Evolutionary conservation across 2,329 filamentous ascomycete species (phyloP), one percentile per base, ranked within the genome.

Genomic region (Penicillium sp.): DNA sequence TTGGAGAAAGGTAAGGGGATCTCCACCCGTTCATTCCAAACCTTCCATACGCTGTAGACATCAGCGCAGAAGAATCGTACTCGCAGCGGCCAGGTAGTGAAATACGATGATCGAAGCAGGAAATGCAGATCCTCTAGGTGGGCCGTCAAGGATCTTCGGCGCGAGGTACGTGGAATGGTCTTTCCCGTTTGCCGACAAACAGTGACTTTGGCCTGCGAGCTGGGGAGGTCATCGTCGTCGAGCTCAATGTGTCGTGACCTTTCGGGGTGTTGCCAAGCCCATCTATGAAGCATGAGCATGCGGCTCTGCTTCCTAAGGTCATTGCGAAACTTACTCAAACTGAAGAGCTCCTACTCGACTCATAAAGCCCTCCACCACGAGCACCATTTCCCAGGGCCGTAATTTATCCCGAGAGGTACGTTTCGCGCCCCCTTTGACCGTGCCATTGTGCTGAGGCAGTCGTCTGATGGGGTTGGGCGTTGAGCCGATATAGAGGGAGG

Each of bases 381-480:
- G 85, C 2, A 89, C 82, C 88, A 96, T 95, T 67, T 95, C 89
- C 91, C 94, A 97, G 0, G 94, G 94, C 38, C 90, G 81, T 55
- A 92, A 73, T 4, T 73, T 84, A 42, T 76, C 72, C 46, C 82
- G 80, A 10, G 87, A 82, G 0, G 94, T 99, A 42, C 86, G 81
- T 27, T 79, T 83, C 27, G 94, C 94, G 31, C 94, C 94, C 46
- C 94, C 94, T 66, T 84, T 88, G 28, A 80, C 80, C 44, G 85
- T 76, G 46, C 94, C 94, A 80, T 99, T 99, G 74, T 99, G 94
- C 70, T 97, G 94, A 55, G 84, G 85, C 22, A 97, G 79, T 13
- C 94, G 88, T 53, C 92, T 82, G 1, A 85, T 84, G 38, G 94
- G 92, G 66, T 96, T 85, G 0, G 92, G 92, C 1, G 94, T 97